phyloP scores from a whole-genome alignment of 2,329 filamentous ascomycete species.

The Simplicillium sp. region DNA sequence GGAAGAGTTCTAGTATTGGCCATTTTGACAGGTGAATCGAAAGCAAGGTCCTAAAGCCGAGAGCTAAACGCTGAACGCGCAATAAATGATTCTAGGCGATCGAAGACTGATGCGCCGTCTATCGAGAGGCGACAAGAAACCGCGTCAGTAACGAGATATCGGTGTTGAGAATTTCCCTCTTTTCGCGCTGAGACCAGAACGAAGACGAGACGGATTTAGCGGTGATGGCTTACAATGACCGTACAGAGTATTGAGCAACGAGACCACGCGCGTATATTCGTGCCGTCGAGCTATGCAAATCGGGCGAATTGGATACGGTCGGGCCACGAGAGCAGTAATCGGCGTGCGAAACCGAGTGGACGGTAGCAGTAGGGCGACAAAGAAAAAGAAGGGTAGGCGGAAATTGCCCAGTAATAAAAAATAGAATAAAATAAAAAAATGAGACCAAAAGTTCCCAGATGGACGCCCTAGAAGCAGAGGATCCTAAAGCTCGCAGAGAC shows the following conservation, averaged over 20 bases:
- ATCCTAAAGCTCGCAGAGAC: constrained; percentile 3
- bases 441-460: background rate
- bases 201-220: background rate
- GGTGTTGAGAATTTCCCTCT: constrained; percentile 1
- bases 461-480: background rate
- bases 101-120: background rate
- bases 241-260: too few species aligned
- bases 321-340: too few species aligned
- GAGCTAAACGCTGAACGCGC: background rate
- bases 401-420: background rate
- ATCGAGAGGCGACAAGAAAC: too few species aligned
- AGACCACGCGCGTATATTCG: too few species aligned
- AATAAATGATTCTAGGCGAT: background rate
- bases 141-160: background rate
- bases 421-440: constrained; percentile 2
- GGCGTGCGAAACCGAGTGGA: too few species aligned
- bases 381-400: too few species aligned
- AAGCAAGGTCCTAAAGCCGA: background rate
- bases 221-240: background rate
- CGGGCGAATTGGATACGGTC: too few species aligned
- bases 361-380: too few species aligned
- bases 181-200: background rate
- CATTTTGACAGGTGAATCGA: constrained; percentile 1
- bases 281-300: too few species aligned
- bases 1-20: constrained; percentile 35